Percentiles rank a stretch among this genome's conserved stretches.
Evolutionary conservation across 1,284 basidiomycete genomes (phyloP).

Genomic region (Takashimella koratensis): DNA sequence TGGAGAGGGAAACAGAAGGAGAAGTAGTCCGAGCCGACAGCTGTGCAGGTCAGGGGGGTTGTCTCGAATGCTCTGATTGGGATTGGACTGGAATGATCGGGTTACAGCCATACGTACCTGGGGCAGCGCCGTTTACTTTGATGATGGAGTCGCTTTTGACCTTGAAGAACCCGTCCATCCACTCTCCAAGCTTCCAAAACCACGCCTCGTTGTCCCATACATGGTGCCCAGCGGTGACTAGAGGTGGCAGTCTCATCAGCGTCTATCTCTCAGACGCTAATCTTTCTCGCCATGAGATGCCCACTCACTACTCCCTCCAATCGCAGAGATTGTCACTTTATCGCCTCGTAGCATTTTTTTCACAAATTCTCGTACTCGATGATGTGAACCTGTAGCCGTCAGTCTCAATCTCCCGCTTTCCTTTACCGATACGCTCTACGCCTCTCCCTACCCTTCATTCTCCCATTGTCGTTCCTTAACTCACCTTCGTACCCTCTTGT

Average conservation of each 20-base stretch:
- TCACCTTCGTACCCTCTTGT: conserved; percentile 42
- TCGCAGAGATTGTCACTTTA: conserved; percentile 30
- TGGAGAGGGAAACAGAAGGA: conserved; percentile 47
- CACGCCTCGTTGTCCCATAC: conserved; percentile 37
- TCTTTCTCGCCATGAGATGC: background rate
- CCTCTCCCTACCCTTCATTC: no score
- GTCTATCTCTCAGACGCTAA: background rate
- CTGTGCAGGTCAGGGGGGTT: background rate
- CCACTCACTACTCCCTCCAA: conserved; percentile 45
- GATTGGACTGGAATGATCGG: no score
- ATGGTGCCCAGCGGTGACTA: conserved; percentile 45
- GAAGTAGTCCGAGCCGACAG: conserved; percentile 44
- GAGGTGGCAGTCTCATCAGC: background rate
- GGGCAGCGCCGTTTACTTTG: conserved; percentile 42
- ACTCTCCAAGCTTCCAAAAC: conserved; percentile 35
- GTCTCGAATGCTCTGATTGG: no score
- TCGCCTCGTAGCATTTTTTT: conserved; percentile 41
- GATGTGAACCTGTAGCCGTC: conserved; percentile 28
- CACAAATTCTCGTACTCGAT: conserved; percentile 27
- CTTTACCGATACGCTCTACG: no score
- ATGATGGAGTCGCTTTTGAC: conserved; percentile 19
- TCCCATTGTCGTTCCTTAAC: no score
- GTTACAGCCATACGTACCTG: conserved; percentile 34
- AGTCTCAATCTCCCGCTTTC: no score
- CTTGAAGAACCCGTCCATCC: conserved; percentile 31